Conservation (phyloP, 108 stramenopile species). For the Nitzschia sp. region DNA sequence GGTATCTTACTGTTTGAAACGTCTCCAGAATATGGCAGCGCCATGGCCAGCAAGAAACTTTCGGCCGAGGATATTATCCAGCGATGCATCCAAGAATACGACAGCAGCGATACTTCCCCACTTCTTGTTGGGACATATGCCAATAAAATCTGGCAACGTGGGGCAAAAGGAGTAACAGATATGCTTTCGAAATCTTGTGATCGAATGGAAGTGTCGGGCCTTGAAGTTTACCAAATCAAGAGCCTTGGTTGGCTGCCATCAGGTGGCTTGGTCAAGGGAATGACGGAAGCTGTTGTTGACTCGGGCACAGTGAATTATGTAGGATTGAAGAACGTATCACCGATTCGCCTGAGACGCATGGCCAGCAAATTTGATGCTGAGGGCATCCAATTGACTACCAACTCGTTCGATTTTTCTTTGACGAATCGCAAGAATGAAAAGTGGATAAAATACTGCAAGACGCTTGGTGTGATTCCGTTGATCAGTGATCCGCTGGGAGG, state of each 20-base stretch:
- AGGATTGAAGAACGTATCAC: conserved; percentile 59
- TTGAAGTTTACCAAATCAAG: conserved; percentile 66
- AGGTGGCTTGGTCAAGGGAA: conserved; percentile 42
- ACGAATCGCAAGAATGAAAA: conserved; percentile 66
- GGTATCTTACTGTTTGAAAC: conserved; percentile 80
- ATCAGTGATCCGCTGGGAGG: conserved; percentile 73
- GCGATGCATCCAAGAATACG: conserved; percentile 49
- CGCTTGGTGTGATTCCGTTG: conserved; percentile 75
- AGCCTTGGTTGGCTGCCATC: conserved; percentile 48
- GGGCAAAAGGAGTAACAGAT: conserved; percentile 22
- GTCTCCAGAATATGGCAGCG: conserved; percentile 59
- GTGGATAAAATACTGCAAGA: conserved; percentile 79
- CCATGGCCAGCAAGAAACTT: conserved; percentile 37
- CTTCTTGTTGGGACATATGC: conserved; percentile 22
- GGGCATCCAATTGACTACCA: conserved; percentile 40
- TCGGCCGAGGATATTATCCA: conserved; percentile 53
- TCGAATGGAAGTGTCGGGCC: conserved; percentile 45
- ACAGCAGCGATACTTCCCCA: conserved; percentile 20
- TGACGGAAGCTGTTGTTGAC: conserved; percentile 44
- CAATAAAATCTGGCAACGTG: conserved; percentile 32
- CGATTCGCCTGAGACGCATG: conserved; percentile 32
- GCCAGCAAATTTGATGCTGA: conserved; percentile 31
- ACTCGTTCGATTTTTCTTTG: conserved; percentile 81
- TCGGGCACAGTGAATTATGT: conserved; percentile 51
- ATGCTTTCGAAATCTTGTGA: conserved; percentile 56